Evolutionary conservation across 2,329 filamentous ascomycete species (phyloP), one percentile per base, ranked within the genome.

Genomic region (Aspergillus sp.): DNA sequence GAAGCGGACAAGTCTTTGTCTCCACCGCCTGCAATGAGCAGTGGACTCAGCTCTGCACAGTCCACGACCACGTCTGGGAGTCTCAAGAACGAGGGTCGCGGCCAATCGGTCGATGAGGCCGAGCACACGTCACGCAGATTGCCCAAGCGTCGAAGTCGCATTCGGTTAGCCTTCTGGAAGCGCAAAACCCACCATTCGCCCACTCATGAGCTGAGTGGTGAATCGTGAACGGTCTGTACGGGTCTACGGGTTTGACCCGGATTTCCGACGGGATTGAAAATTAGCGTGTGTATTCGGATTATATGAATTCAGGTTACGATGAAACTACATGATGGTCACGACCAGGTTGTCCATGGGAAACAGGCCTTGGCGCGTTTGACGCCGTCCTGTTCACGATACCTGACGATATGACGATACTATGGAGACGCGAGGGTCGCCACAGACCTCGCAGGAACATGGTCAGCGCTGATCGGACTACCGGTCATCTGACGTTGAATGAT

Each of bases 101-200:
- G 43, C 11, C 53, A 57, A 7, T 56, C 58, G 29, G 58, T 50
- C 34, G 64, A 66, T 7, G 64, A 66, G 16, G 52, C 58, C 52
- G 62, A 63, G 19, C 53, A 54, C 23, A 23, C 50, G 2, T 50
- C 52, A 21, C 64, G 63, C n/a, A 59, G 60, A 47, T 58, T 73
- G 40, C 66, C 67, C 13, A 73, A 73, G 53, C 65, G 67, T 16
- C 63, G 67, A 44, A 74, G 72, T 50, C 68, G 72, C 13, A 62
- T 75, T 41, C 68, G 72, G 36, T 61, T 75, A 49, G 72, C 72
- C 29, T 75, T 75, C 44, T 75, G 72, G 72, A 71, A 69, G 49
- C 70, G 71, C 43, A 67, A 66, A 49, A 59, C 60, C 20, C 63
- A 71, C 48, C 60, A 59, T 54, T 56, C 52, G 25, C 59, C 67